Conservation (phyloP, 2,329 filamentous ascomycete genomes). For the Scleromitrula shiraiana region DNA sequence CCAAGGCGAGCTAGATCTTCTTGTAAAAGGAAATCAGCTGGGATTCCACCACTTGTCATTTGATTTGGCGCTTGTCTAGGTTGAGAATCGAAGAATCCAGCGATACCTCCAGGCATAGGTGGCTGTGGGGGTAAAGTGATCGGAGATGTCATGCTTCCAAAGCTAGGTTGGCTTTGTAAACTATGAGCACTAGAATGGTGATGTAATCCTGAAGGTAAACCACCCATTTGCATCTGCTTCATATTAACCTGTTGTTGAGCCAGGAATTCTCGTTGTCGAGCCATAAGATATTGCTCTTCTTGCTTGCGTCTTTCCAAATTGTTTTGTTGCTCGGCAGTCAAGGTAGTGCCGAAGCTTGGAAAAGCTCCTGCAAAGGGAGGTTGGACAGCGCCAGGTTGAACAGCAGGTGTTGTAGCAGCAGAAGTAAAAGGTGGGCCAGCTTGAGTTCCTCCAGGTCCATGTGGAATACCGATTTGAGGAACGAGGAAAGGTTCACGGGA, state of each 20-base stretch:
- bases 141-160: constrained; percentile 88
- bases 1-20: constrained; percentile 68
- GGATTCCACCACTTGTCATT: constrained; percentile 34
- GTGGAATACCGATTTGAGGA: constrained; percentile 89
- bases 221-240: constrained; percentile 60
- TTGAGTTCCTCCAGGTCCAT: constrained; percentile 60
- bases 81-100: constrained; percentile 61
- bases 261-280: constrained; percentile 87
- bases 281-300: constrained; percentile 95
- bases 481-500: constrained; percentile 96
- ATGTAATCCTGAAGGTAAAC: constrained; percentile 53
- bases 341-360: constrained; percentile 89
- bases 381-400: constrained; percentile 57
- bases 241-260: constrained; percentile 77
- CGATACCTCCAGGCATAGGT: constrained; percentile 35
- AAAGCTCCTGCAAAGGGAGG: constrained; percentile 91
- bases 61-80: constrained; percentile 36
- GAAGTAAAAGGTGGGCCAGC: constrained; percentile 29
- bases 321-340: constrained; percentile 97
- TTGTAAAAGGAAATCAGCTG: constrained; percentile 51
- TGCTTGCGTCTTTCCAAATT: constrained; percentile 93
- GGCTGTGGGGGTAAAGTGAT: constrained; percentile 51
- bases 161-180: constrained; percentile 93
- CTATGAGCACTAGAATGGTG: constrained; percentile 95
- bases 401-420: constrained; percentile 33